phyloP scores from a whole-genome alignment of 176 grass and related monocot genomes.

The Aegilops tauschii region DNA sequence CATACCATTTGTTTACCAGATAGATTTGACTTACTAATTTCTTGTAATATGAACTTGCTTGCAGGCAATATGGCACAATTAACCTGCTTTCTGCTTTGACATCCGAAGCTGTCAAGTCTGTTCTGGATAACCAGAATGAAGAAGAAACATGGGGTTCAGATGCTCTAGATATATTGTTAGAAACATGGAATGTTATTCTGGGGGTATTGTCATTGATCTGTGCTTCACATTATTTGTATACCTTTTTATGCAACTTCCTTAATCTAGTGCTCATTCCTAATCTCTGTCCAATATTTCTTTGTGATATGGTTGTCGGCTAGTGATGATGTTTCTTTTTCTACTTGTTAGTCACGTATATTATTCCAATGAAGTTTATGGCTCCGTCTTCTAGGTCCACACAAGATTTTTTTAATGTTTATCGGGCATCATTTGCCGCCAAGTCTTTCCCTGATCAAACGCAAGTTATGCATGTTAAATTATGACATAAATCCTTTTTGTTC shows the following conservation, averaged over 20 bases:
- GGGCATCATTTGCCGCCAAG: not conserved
- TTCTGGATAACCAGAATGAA: conserved; percentile 64
- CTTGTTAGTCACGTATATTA: not conserved
- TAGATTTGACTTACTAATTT: conserved; percentile 13
- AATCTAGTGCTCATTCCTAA: conserved; percentile 10
- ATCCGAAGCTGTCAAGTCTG: conserved; percentile 79
- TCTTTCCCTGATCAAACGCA: conserved; percentile 2
- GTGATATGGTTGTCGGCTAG: conserved; percentile 12
- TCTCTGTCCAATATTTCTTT: not conserved
- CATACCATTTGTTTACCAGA: conserved; percentile 16
- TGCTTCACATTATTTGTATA: conserved; percentile 11
- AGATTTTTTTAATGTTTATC: not conserved
- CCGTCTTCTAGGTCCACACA: not conserved
- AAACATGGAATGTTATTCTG: conserved; percentile 94
- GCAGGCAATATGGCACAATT: conserved; percentile 85
- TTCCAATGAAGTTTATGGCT: not conserved
- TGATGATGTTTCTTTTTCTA: not conserved
- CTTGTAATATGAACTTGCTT: conserved; percentile 36
- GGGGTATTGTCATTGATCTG: conserved; percentile 51
- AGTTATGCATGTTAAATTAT: not conserved
- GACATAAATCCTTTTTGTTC: conserved; percentile 6
- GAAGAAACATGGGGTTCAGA: conserved; percentile 90
- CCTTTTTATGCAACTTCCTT: not conserved
- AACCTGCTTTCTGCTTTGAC: conserved; percentile 83
- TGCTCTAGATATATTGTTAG: conserved; percentile 90